A percentile compares a stretch with the other conserved stretches of the same genome.
Conservation (phyloP, 2,329 filamentous ascomycete species). For the Conoideocrella luteorostrata region DNA sequence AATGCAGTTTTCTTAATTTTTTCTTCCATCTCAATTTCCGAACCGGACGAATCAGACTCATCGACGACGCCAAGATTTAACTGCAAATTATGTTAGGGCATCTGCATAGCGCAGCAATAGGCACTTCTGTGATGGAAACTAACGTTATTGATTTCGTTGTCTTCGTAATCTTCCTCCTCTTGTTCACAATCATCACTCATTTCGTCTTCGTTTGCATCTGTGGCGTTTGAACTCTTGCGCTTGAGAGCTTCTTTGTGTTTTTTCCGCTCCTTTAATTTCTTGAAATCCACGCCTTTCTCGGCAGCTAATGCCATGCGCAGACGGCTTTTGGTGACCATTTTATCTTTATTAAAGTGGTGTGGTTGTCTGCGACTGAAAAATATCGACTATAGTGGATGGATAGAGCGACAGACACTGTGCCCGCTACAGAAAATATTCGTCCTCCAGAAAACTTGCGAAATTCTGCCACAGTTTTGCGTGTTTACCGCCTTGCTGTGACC, state of each 20-base stretch:
- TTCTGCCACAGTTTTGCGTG: conserved; percentile 6
- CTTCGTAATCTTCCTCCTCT: conserved; percentile 29
- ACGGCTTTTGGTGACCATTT: conserved; percentile 40
- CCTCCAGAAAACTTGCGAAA: conserved; percentile 8
- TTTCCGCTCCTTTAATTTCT: conserved; percentile 45
- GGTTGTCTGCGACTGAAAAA: too few relatives aligned
- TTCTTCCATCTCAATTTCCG: conserved; percentile 70
- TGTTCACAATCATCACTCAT: conserved; percentile 21
- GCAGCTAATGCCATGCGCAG: conserved; percentile 48
- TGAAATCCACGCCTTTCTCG: conserved; percentile 48
- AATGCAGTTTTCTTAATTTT: conserved; percentile 38
- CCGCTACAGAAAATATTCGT: conserved; percentile 4
- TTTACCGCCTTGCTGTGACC: conserved; percentile 1
- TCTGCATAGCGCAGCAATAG: background rate
- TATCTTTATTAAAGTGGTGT: too few relatives aligned
- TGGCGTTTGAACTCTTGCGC: conserved; percentile 23
- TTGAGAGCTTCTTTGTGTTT: conserved; percentile 38
- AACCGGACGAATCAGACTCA: conserved; percentile 59
- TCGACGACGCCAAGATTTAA: conserved; percentile 51
- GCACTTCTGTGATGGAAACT: background rate
- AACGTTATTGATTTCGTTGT: conserved; percentile 28
- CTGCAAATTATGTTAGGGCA: conserved; percentile 21
- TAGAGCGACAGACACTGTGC: background rate
- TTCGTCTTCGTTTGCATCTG: background rate
- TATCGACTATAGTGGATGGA: background rate